phyloP scores from a whole-genome alignment of 2,329 filamentous ascomycete species.

The Eutypella sp. region DNA sequence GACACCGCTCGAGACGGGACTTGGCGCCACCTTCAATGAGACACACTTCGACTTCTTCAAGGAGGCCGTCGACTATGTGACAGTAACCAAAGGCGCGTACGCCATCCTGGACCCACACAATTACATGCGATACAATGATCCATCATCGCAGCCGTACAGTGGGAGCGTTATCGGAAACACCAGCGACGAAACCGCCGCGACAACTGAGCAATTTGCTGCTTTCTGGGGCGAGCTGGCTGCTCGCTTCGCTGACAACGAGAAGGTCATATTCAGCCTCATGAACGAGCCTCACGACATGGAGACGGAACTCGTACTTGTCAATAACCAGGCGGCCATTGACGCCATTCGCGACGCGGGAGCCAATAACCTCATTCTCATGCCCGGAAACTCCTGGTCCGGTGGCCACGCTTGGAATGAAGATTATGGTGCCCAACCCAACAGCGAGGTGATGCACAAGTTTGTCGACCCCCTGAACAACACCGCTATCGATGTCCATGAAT shows the following conservation, averaged over 20 bases:
- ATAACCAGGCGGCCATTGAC: slow-evolving; percentile 42
- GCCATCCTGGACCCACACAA: slow-evolving; percentile 48
- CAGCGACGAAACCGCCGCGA: slow-evolving; percentile 38
- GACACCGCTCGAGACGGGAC: slow-evolving; percentile 39
- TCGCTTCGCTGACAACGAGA: slow-evolving; percentile 40
- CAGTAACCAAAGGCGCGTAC: slow-evolving; percentile 39
- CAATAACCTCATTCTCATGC: slow-evolving; percentile 42
- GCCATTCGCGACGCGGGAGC: slow-evolving; percentile 39
- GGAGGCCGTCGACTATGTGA: slow-evolving; percentile 45
- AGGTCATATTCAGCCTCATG: slow-evolving; percentile 48
- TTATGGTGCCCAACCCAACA: slow-evolving; percentile 28
- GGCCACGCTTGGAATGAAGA: slow-evolving; percentile 41
- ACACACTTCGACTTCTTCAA: slow-evolving; percentile 42
- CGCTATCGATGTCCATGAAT: slow-evolving; percentile 47
- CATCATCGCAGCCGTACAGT: slow-evolving; percentile 40
- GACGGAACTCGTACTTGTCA: slow-evolving; percentile 37
- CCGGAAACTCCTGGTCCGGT: slow-evolving; percentile 45
- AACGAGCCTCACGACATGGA: slow-evolving; percentile 48
- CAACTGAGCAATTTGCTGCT: slow-evolving; percentile 40
- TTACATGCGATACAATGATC: slow-evolving; percentile 51
- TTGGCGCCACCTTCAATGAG: slow-evolving; percentile 45
- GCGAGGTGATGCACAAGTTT: slow-evolving; percentile 35
- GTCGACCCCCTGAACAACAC: slow-evolving; percentile 43
- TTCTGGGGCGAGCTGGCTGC: slow-evolving; percentile 45
- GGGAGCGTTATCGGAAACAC: slow-evolving; percentile 45